These are phyloP conservation scores for Yueomyces sp. DNA, from an alignment of 1,139 yeast species.

Conservation along the genomic window DNA sequence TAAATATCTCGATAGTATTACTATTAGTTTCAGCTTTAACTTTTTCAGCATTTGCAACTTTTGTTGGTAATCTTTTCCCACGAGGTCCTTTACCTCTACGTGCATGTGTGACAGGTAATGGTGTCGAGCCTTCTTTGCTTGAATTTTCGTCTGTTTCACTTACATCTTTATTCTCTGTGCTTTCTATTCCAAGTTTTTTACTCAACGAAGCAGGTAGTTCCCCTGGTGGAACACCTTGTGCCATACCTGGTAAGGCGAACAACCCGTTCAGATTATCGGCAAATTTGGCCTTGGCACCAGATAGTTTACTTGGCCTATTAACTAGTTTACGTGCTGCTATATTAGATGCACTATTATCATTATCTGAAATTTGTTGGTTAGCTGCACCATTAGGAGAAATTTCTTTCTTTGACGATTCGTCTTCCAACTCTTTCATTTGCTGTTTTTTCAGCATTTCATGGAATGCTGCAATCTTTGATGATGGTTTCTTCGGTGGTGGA, in stretches of 20 bases:
- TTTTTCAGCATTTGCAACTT: slow-evolving; percentile 35
- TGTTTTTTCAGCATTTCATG: slow-evolving; percentile 53
- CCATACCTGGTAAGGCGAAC: slow-evolving; percentile 60
- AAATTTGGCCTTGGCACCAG: slow-evolving; percentile 28
- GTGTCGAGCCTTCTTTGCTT: slow-evolving; percentile 4
- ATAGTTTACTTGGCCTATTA: not conserved
- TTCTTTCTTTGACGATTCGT: slow-evolving; percentile 1
- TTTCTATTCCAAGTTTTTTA: slow-evolving; percentile 5
- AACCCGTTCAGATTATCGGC: slow-evolving; percentile 46
- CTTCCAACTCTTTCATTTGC: slow-evolving; percentile 21
- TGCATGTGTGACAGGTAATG: slow-evolving; percentile 28
- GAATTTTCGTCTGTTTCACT: slow-evolving; percentile 3
- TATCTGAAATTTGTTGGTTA: slow-evolving; percentile 5
- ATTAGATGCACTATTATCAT: slow-evolving; percentile 1
- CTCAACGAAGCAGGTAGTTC: slow-evolving; percentile 17
- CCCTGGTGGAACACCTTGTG: slow-evolving; percentile 25
- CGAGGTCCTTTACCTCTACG: slow-evolving; percentile 64
- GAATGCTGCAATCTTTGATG: slow-evolving; percentile 68
- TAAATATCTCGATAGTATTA: slow-evolving; percentile 12
- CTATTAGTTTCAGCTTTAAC: slow-evolving; percentile 29
- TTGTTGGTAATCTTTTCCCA: slow-evolving; percentile 60
- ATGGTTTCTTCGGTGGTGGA: slow-evolving; percentile 61
- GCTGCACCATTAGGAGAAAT: slow-evolving; percentile 13
- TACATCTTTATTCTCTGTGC: slow-evolving; percentile 5
- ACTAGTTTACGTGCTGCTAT: slow-evolving; percentile 1